These are phyloP conservation scores for Fomitopsis pinicola DNA, from an alignment of 1,284 basidiomycete species.

Conservation along the genomic window DNA sequence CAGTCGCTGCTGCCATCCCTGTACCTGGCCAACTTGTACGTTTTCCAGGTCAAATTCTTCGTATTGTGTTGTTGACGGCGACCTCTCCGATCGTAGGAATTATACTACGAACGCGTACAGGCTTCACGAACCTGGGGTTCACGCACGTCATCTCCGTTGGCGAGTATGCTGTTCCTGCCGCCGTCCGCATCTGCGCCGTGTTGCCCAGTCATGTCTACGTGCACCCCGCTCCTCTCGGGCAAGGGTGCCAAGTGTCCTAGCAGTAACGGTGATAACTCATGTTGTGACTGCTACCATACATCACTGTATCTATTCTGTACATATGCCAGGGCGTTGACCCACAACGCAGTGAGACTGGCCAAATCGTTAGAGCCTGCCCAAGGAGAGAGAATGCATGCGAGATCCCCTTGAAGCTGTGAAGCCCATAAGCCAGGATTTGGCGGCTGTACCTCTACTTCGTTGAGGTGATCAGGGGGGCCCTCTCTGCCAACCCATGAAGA, in stretches of 20 bases:
- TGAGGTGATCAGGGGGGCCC: no score
- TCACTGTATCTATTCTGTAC: no score
- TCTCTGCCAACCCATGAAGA: no score
- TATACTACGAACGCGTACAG: constrained; percentile 95
- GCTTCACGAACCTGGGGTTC: constrained; percentile 91
- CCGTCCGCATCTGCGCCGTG: constrained; percentile 14
- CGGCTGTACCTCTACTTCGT: no score
- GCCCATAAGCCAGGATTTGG: no score
- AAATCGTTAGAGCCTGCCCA: no score
- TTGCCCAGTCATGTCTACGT: constrained; percentile 20
- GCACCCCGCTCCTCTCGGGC: constrained; percentile 38
- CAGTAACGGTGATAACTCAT: no score
- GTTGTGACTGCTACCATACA: no score
- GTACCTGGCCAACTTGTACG: constrained; percentile 92
- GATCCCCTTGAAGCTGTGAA: no score
- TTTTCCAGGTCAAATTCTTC: constrained; percentile 20
- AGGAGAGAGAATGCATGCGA: no score
- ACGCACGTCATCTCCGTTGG: constrained; percentile 97
- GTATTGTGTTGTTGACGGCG: not conserved
- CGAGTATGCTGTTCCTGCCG: constrained; percentile 82
- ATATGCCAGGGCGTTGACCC: no score
- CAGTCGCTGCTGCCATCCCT: constrained; percentile 88
- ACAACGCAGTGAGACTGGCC: no score
- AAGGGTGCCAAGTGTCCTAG: constrained; percentile 25
- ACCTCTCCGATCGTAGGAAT: constrained; percentile 46